Evolutionary conservation across 2,329 filamentous ascomycete species (phyloP).

Genomic region (Nemania sp.): DNA sequence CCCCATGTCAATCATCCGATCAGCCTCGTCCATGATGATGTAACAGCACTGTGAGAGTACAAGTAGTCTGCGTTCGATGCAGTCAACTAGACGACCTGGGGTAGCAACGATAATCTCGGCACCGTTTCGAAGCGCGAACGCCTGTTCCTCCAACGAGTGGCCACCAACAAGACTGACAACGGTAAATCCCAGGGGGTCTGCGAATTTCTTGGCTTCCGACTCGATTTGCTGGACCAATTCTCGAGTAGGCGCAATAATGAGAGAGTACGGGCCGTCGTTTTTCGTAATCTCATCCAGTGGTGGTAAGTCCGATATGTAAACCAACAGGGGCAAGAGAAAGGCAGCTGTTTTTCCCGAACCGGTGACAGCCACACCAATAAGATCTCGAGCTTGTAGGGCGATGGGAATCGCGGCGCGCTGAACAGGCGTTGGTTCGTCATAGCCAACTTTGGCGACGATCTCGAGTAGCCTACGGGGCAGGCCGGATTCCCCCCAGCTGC

Average conservation of each 20-base stretch:
- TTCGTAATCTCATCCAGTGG: conserved; percentile 83
- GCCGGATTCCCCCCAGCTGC: conserved; percentile 84
- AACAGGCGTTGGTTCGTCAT: conserved; percentile 88
- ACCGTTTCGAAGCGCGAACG: conserved; percentile 85
- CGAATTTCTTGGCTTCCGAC: conserved; percentile 90
- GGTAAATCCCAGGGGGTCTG: conserved; percentile 85
- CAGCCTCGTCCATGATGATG: conserved; percentile 98
- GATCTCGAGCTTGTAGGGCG: conserved; percentile 85
- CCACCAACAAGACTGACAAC: conserved; percentile 98
- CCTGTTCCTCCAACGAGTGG: conserved; percentile 91
- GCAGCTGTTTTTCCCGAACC: conserved; percentile 98
- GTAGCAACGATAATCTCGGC: conserved; percentile 99
- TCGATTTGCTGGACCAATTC: conserved; percentile 98
- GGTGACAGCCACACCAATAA: conserved; percentile 98
- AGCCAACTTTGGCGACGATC: conserved; percentile 83
- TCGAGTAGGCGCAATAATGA: conserved; percentile 94
- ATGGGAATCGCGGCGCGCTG: conserved; percentile 96
- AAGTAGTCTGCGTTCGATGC: conserved; percentile 88
- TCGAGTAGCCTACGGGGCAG: conserved; percentile 78
- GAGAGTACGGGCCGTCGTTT: conserved; percentile 95
- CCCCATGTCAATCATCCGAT: conserved; percentile 97
- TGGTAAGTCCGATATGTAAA: conserved; percentile 91
- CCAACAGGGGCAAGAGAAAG: conserved; percentile 87
- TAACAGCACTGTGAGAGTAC: conserved; percentile 97
- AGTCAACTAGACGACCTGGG: conserved; percentile 94